These are phyloP conservation scores for Hibiscus tridactylites DNA, from an alignment of 345 rosid genomes.

Conservation along the genomic window DNA sequence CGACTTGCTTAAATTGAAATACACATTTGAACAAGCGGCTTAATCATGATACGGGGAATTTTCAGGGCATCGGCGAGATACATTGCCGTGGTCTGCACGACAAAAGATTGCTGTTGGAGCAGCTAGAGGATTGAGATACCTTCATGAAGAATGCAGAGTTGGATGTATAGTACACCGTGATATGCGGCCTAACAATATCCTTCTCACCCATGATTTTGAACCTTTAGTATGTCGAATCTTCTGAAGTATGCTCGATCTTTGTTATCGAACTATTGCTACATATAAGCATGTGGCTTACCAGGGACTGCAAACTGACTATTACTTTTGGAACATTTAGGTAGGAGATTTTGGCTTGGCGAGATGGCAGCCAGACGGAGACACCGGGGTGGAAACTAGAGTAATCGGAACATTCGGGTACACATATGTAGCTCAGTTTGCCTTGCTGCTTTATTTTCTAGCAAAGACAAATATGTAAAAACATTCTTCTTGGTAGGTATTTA, in stretches of 20 bases:
- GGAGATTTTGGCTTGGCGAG: slow-evolving; percentile 97
- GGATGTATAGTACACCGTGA: slow-evolving; percentile 97
- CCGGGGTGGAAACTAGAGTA: slow-evolving; percentile 85
- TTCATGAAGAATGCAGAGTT: slow-evolving; percentile 98
- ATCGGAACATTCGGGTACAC: slow-evolving; percentile 92
- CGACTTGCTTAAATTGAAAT: neutral
- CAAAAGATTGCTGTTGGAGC: slow-evolving; percentile 91
- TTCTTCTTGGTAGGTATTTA: slow-evolving; percentile 48
- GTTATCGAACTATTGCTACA: neutral
- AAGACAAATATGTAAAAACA: neutral
- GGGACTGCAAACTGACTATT: slow-evolving; percentile 4
- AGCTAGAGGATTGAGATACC: slow-evolving; percentile 93
- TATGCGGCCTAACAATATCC: slow-evolving; percentile 92
- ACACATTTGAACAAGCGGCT: too few species aligned
- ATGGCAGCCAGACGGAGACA: slow-evolving; percentile 96
- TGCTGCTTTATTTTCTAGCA: slow-evolving; percentile 1
- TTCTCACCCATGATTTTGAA: slow-evolving; percentile 90
- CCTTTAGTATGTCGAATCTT: slow-evolving; percentile 54
- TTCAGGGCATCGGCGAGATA: slow-evolving; percentile 43
- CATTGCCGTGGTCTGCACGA: slow-evolving; percentile 78
- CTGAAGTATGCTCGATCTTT: neutral
- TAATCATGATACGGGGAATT: neutral
- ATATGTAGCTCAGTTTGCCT: neutral
- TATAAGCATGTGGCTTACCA: neutral
- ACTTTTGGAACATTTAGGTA: slow-evolving; percentile 40